These are phyloP conservation scores for Podaxis mareebaensis DNA, from an alignment of 768 basidiomycete genomes.

Conservation along the genomic window DNA sequence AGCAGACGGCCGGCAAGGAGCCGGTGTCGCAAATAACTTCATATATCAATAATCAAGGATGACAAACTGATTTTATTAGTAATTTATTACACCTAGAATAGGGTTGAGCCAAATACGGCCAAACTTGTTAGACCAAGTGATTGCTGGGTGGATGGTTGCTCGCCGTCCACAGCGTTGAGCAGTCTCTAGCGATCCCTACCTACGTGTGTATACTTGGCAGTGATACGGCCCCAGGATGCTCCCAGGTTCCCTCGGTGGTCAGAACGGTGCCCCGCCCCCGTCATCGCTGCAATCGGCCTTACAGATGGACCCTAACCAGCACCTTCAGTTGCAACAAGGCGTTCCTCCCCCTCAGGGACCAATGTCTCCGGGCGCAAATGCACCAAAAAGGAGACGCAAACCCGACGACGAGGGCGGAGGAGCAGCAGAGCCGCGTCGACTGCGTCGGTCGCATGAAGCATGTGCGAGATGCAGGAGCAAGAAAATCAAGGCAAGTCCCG, in stretches of 20 bases:
- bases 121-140: conserved; percentile 29
- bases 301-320: conserved; percentile 61
- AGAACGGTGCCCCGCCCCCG: conserved; percentile 33
- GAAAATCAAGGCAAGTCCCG: conserved; percentile 89
- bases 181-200: conserved; percentile 17
- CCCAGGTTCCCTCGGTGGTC: conserved; percentile 33
- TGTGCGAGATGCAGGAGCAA: conserved; percentile 93
- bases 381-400: conserved; percentile 59
- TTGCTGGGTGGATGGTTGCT: conserved; percentile 21
- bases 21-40: too few relatives aligned
- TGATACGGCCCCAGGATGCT: conserved; percentile 30
- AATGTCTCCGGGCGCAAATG: conserved; percentile 26
- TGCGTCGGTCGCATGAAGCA: conserved; percentile 88
- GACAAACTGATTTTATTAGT: conserved; percentile 14
- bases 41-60: neutral
- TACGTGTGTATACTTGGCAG: conserved; percentile 11
- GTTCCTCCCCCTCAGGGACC: conserved; percentile 30
- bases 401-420: conserved; percentile 57
- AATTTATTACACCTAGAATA: conserved; percentile 26
- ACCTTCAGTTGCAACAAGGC: conserved; percentile 42
- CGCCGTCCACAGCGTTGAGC: conserved; percentile 35
- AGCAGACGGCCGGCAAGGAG: neutral
- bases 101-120: conserved; percentile 31
- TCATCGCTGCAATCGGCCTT: conserved; percentile 61
- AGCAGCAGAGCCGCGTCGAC: conserved; percentile 72